phyloP scores from a whole-genome alignment of 305 asterid genomes.

The Stenogyne calaminthoides region DNA sequence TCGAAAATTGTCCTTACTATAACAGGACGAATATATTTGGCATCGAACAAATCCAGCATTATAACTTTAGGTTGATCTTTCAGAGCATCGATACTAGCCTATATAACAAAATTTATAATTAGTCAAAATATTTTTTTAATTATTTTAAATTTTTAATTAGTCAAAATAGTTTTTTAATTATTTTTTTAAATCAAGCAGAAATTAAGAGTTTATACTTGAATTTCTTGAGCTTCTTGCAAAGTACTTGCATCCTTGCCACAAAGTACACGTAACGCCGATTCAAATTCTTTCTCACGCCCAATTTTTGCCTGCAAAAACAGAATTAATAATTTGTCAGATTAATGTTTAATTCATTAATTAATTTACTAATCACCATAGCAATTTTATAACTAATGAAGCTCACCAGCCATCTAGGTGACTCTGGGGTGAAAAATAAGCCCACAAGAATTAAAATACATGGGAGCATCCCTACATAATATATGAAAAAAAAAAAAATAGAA shows the following conservation, averaged over 20 bases:
- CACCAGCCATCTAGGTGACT: slow-evolving; percentile 97
- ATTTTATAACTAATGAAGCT: slow-evolving; percentile 24
- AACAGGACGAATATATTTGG: slow-evolving; percentile 63
- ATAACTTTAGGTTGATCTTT: slow-evolving; percentile 58
- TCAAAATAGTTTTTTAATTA: not conserved
- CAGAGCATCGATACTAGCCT: slow-evolving; percentile 53
- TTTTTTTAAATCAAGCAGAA: not conserved
- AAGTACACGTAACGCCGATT: slow-evolving; percentile 53
- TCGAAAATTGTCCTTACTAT: slow-evolving; percentile 49
- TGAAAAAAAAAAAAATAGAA: not conserved
- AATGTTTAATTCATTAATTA: not conserved
- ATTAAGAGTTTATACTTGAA: slow-evolving; percentile 42
- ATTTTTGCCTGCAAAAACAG: slow-evolving; percentile 65
- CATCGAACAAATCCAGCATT: slow-evolving; percentile 52
- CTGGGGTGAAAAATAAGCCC: slow-evolving; percentile 79
- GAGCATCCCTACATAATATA: slow-evolving; percentile 48
- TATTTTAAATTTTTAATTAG: not conserved
- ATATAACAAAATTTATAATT: slow-evolving; percentile 4
- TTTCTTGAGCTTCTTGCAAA: slow-evolving; percentile 69
- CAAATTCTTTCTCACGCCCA: slow-evolving; percentile 64
- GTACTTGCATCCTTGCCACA: slow-evolving; percentile 67
- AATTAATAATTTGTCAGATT: not conserved
- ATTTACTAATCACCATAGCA: not conserved
- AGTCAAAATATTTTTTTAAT: not conserved
- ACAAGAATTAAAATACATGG: slow-evolving; percentile 66